Conservation (phyloP, 495 filamentous ascomycete genomes). For the Platismatia glauca region DNA sequence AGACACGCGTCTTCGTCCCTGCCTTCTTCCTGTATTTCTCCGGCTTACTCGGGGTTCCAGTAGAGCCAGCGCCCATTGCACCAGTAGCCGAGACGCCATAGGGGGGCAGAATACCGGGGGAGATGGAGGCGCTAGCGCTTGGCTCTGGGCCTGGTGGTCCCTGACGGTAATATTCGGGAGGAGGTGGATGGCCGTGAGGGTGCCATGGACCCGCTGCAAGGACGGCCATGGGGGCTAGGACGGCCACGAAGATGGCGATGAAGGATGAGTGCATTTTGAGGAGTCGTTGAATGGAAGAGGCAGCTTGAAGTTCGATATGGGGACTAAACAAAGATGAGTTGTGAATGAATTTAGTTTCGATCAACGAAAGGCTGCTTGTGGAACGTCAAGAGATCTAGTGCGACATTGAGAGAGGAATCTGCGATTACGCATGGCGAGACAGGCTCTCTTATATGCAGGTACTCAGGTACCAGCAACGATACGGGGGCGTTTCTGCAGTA, state of each 20-base stretch:
- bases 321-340: neutral
- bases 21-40: neutral
- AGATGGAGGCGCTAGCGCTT: neutral
- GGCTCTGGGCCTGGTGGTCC: neutral
- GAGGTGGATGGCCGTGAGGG: neutral
- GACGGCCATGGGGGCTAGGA: slow-evolving; percentile 8
- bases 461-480: neutral
- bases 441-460: neutral
- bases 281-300: neutral
- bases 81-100: neutral
- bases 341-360: slow-evolving; percentile 3
- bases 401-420: neutral
- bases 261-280: slow-evolving; percentile 1
- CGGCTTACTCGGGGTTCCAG: neutral
- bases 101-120: neutral
- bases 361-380: slow-evolving; percentile 1
- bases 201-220: neutral
- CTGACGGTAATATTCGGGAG: neutral
- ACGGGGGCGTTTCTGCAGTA: neutral
- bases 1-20: no score
- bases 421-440: neutral
- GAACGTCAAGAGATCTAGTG: neutral
- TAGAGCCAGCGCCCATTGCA: neutral
- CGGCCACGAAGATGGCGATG: slow-evolving; percentile 3
- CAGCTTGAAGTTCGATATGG: neutral